These are phyloP conservation scores for Mycosarcoma mackinlayi DNA, from an alignment of 1,284 basidiomycete species.

Conservation along the genomic window DNA sequence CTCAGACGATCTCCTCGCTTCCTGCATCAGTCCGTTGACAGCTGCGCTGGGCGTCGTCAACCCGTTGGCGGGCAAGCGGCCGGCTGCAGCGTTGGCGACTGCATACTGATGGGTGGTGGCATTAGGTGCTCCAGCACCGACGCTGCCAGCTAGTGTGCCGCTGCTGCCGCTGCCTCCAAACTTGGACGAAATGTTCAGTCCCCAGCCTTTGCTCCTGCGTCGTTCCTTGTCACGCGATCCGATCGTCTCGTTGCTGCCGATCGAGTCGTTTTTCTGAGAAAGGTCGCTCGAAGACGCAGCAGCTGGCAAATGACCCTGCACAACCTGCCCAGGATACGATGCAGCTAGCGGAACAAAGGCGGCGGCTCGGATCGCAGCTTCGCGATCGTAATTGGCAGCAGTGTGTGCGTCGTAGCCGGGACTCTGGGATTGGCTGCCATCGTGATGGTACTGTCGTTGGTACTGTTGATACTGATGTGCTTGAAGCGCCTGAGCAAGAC, in stretches of 20 bases:
- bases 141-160: conserved; percentile 22
- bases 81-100: conserved; percentile 8
- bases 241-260: conserved; percentile 52
- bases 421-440: conserved; percentile 9
- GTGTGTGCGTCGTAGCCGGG: conserved; percentile 37
- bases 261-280: conserved; percentile 41
- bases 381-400: conserved; percentile 21
- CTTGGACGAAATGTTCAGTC: conserved; percentile 48
- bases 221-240: conserved; percentile 45
- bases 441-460: conserved; percentile 31
- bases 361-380: conserved; percentile 15
- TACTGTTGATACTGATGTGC: conserved; percentile 49
- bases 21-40: conserved; percentile 20
- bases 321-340: conserved; percentile 4
- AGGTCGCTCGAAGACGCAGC: conserved; percentile 36
- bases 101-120: conserved; percentile 15
- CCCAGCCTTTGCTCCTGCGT: conserved; percentile 54
- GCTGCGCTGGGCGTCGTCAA: conserved; percentile 1
- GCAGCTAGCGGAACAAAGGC: conserved; percentile 18
- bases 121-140: conserved; percentile 7
- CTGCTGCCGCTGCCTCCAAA: conserved; percentile 38
- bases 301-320: conserved; percentile 14
- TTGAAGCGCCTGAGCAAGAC: conserved; percentile 27
- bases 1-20: conserved; percentile 13
- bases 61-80: conserved; percentile 21